A percentile compares a stretch with the other conserved stretches of the same genome.
phyloP scores from a whole-genome alignment of 2,329 filamentous ascomycete species.

The Aspergillus clavatus region DNA sequence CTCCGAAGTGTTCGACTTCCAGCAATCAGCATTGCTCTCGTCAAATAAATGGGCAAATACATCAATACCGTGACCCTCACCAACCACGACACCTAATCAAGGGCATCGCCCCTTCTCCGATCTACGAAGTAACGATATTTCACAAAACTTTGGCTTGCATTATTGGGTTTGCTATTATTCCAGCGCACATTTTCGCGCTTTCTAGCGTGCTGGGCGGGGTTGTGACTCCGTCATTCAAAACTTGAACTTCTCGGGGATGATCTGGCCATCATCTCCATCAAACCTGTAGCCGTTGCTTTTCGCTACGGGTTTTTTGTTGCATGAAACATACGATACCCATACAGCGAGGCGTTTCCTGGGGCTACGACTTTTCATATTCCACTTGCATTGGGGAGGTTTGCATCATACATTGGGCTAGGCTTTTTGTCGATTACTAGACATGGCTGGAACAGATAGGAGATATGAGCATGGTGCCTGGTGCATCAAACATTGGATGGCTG shows the following conservation, averaged over 20 bases:
- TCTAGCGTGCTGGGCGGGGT: neutral
- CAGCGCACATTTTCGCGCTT: neutral
- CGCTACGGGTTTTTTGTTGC: neutral
- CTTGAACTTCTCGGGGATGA: neutral
- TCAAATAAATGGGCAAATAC: neutral
- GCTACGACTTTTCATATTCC: neutral
- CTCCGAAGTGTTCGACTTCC: too few relatives aligned
- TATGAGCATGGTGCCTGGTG: too few relatives aligned
- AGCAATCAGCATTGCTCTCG: too few relatives aligned
- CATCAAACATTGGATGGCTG: too few relatives aligned
- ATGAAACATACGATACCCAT: neutral
- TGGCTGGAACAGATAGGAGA: too few relatives aligned
- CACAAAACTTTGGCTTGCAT: neutral
- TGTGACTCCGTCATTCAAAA: neutral
- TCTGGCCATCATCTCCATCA: neutral
- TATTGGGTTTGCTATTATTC: neutral
- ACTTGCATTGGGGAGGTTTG: neutral
- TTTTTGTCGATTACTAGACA: neutral
- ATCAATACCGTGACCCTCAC: neutral
- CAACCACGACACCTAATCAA: neutral
- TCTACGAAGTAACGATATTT: neutral
- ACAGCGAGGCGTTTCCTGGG: neutral
- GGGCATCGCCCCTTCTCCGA: neutral
- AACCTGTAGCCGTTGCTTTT: neutral
- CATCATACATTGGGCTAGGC: neutral